Evolutionary conservation across 1,284 basidiomycete species (phyloP).

Genomic region (Cutaneotrichosporon sp.): DNA sequence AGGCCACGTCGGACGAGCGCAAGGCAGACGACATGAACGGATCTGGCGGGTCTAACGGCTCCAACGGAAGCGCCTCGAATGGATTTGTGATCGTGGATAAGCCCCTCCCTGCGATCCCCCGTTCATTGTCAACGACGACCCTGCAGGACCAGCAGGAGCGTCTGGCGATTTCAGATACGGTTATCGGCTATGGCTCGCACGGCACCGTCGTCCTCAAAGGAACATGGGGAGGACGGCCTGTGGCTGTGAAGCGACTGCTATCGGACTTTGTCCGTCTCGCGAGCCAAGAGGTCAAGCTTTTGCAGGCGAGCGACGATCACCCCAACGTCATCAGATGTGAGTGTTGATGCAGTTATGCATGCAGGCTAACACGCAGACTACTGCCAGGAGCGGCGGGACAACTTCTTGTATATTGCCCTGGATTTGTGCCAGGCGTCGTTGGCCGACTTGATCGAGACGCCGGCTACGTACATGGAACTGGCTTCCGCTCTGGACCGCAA

Average conservation of each 20-base stretch:
- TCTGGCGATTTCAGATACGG: conserved; percentile 65
- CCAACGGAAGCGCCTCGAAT: background rate
- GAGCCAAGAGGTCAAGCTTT: conserved; percentile 84
- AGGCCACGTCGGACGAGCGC: conserved; percentile 14
- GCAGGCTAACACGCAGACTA: conserved; percentile 55
- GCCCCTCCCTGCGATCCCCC: conserved; percentile 39
- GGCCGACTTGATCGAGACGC: conserved; percentile 84
- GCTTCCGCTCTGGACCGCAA: conserved; percentile 80
- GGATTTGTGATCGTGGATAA: conserved; percentile 34
- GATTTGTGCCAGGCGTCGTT: conserved; percentile 94
- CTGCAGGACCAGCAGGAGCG: conserved; percentile 42
- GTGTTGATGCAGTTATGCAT: conserved; percentile 6
- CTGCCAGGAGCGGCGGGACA: conserved; percentile 88
- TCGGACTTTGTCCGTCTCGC: conserved; percentile 95
- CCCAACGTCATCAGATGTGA: conserved; percentile 88
- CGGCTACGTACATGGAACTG: conserved; percentile 57
- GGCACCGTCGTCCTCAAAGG: conserved; percentile 94
- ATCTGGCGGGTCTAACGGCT: background rate
- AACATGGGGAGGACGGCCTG: conserved; percentile 88
- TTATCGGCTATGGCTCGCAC: conserved; percentile 89
- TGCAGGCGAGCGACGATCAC: conserved; percentile 96
- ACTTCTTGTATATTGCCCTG: conserved; percentile 95
- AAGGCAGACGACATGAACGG: background rate
- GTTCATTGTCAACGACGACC: conserved; percentile 31
- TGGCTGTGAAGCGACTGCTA: conserved; percentile 92